A percentile compares a stretch with the other conserved stretches of the same genome.
phyloP scores from a whole-genome alignment of 768 basidiomycete species.

The Galerina marginata region DNA sequence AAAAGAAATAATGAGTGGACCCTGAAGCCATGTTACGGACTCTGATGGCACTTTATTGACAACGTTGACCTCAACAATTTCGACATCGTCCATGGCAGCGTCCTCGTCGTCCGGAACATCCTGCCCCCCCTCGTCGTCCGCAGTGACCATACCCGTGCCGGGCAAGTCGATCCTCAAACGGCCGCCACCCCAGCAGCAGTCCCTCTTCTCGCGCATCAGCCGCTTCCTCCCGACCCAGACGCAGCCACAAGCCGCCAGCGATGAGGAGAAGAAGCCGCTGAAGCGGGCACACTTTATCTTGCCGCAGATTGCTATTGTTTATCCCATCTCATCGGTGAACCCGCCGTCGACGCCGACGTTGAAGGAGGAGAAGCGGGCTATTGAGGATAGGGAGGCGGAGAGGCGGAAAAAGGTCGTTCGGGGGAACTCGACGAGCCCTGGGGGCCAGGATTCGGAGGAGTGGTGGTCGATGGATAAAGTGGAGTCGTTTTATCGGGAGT shows the following conservation, averaged over 20 bases:
- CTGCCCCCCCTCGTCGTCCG: slow-evolving; percentile 76
- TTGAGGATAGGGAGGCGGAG: slow-evolving; percentile 77
- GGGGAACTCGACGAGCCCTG: slow-evolving; percentile 49
- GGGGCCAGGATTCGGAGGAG: slow-evolving; percentile 47
- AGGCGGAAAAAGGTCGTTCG: slow-evolving; percentile 68
- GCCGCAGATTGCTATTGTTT: slow-evolving; percentile 83
- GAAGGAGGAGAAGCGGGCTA: slow-evolving; percentile 82
- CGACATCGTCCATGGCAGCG: slow-evolving; percentile 30
- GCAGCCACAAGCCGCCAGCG: slow-evolving; percentile 37
- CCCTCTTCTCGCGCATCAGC: slow-evolving; percentile 76
- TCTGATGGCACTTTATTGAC: slow-evolving; percentile 16
- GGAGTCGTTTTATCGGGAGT: slow-evolving; percentile 86
- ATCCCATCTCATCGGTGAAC: slow-evolving; percentile 85
- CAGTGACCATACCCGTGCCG: slow-evolving; percentile 78
- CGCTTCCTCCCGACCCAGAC: slow-evolving; percentile 71
- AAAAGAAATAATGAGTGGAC: slow-evolving; percentile 11
- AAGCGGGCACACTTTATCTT: slow-evolving; percentile 93
- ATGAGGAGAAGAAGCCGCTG: slow-evolving; percentile 62
- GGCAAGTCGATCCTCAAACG: slow-evolving; percentile 85
- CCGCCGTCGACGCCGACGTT: slow-evolving; percentile 83
- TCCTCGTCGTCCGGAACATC: slow-evolving; percentile 52
- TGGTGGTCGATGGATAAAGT: slow-evolving; percentile 91
- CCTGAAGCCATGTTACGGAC: slow-evolving; percentile 18
- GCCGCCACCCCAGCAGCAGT: slow-evolving; percentile 69
- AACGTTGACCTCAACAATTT: not conserved